Conservation (phyloP, 345 rosid species). For the Eucalyptus marginata region DNA sequence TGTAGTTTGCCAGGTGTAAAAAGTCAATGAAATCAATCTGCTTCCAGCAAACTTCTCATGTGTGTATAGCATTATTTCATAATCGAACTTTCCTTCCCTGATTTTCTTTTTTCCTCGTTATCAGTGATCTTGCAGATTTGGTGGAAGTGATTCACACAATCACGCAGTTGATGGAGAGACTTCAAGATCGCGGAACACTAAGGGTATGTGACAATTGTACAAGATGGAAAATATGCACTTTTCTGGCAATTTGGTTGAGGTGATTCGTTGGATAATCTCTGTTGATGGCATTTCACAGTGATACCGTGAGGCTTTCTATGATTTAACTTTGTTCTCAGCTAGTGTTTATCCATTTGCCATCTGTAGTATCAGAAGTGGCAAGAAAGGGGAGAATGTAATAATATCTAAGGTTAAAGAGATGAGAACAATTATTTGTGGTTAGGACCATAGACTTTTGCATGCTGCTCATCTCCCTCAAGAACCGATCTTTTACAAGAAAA, state of each 20-base stretch:
- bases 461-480: not conserved
- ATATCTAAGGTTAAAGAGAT: not conserved
- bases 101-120: conserved; percentile 7
- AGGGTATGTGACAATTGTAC: conserved; percentile 44
- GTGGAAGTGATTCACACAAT: conserved; percentile 65
- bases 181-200: conserved; percentile 82
- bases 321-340: not conserved
- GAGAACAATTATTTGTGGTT: not conserved
- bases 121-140: conserved; percentile 91
- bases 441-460: not conserved
- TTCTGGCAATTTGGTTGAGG: not conserved
- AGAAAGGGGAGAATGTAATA: not conserved
- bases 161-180: conserved; percentile 72
- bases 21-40: not conserved
- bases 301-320: not conserved
- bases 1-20: not conserved
- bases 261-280: not conserved
- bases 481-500: not conserved
- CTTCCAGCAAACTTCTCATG: not conserved
- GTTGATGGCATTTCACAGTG: not conserved
- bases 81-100: not conserved
- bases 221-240: not conserved
- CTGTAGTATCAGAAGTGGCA: not conserved
- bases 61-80: not conserved
- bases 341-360: not conserved